These are phyloP conservation scores for Termitomyces sp. DNA, from an alignment of 768 basidiomycete species.

Conservation along the genomic window DNA sequence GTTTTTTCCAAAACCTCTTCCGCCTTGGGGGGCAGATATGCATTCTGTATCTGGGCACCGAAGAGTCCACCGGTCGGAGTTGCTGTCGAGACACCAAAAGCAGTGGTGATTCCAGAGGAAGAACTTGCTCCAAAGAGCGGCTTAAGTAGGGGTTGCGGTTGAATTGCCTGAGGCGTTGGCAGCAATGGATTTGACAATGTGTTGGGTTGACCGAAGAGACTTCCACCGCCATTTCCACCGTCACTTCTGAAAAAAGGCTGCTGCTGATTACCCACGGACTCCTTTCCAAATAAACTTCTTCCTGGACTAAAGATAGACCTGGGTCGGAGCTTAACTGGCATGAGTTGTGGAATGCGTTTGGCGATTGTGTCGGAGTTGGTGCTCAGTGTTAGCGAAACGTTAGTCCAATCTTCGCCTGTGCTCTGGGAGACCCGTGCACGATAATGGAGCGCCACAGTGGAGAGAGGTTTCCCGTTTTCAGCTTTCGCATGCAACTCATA, in stretches of 20 bases:
- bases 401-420: constrained; percentile 62
- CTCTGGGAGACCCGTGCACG: constrained; percentile 49
- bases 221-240: background rate
- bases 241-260: background rate
- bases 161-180: background rate
- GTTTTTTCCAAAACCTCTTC: constrained; percentile 31
- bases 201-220: background rate
- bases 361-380: constrained; percentile 38
- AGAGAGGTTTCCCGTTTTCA: constrained; percentile 39
- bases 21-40: background rate
- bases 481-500: constrained; percentile 59
- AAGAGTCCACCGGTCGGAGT: background rate
- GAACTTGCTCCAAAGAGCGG: background rate
- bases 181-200: background rate
- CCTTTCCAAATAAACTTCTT: background rate
- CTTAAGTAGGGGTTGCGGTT: background rate
- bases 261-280: background rate
- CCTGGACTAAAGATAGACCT: background rate
- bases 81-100: too few species aligned
- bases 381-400: constrained; percentile 48
- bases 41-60: background rate
- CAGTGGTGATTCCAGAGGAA: background rate
- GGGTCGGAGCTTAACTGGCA: constrained; percentile 27
- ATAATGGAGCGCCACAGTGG: constrained; percentile 48
- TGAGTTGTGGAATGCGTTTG: constrained; percentile 32